phyloP scores from a whole-genome alignment of 2,329 filamentous ascomycete species.

The Pyricularia sp. region DNA sequence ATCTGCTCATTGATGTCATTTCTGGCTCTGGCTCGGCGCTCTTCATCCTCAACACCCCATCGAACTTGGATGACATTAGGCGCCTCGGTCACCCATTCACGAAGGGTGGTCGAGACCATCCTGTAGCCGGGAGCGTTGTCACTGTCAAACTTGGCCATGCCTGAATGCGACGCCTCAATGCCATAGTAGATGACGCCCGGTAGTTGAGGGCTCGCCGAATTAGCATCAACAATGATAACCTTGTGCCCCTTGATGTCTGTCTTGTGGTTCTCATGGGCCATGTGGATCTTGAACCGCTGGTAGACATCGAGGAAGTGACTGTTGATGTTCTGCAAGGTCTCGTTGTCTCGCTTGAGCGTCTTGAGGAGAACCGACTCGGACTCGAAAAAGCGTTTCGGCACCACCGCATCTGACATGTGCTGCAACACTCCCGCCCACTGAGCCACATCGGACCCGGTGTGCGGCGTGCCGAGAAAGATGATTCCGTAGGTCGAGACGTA shows the following conservation, averaged over 20 bases:
- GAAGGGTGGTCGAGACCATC: slow-evolving; percentile 37
- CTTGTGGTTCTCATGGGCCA: slow-evolving; percentile 67
- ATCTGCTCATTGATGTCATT: slow-evolving; percentile 36
- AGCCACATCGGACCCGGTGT: slow-evolving; percentile 59
- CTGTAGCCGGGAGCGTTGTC: slow-evolving; percentile 56
- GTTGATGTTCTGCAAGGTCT: slow-evolving; percentile 67
- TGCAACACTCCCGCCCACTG: slow-evolving; percentile 60
- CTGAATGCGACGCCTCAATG: slow-evolving; percentile 63
- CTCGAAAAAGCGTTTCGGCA: slow-evolving; percentile 59
- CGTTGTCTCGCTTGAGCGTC: slow-evolving; percentile 64
- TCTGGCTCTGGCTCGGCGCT: slow-evolving; percentile 32
- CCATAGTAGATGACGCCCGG: slow-evolving; percentile 64
- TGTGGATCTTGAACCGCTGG: slow-evolving; percentile 61
- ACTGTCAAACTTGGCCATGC: slow-evolving; percentile 64
- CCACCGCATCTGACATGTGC: slow-evolving; percentile 53
- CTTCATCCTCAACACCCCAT: slow-evolving; percentile 52
- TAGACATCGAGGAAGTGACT: slow-evolving; percentile 63
- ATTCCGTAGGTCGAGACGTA: slow-evolving; percentile 69
- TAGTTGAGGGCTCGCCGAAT: slow-evolving; percentile 59
- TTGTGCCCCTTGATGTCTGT: slow-evolving; percentile 55
- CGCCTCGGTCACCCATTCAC: slow-evolving; percentile 43
- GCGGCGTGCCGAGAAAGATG: slow-evolving; percentile 69
- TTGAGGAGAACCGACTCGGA: slow-evolving; percentile 58
- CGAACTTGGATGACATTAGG: slow-evolving; percentile 42
- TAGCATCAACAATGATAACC: slow-evolving; percentile 57